Evolutionary conservation across 305 asterid genomes (phyloP), one percentile per base, ranked within the genome.

Genomic region (Fraxinus albicans): DNA sequence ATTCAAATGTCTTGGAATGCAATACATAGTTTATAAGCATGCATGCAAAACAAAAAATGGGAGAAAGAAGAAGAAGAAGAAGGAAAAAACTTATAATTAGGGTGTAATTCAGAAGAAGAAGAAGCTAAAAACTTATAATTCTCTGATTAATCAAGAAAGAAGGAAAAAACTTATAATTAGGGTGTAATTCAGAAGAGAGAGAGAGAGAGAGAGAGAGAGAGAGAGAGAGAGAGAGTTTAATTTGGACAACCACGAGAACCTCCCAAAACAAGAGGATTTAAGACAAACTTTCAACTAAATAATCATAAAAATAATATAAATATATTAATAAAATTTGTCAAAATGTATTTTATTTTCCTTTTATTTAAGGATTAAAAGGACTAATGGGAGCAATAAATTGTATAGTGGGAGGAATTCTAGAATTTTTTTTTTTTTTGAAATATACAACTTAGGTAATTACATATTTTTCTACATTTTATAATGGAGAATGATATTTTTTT

Each of bases 241-340:
- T 3, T 34, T 27, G 86, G 85, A 55, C 77, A 79, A 38, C 88
- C 84, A 83, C 85, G 73, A 78, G 63, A 86, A 80, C 79, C 81
- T 72, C 85, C 86, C 84, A 50, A 80, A 80, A 84, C 81, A 83
- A 55, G 87, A 85, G 47, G 81, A 86, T 80, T 85, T 88, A 78
- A 80, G 81, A 42, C 4, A 19, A 29, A 21, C 55, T 21, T 74
- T 29, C 29, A 21, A 79, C 44, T 44, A 65, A 23, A 27, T 35
- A 38, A 29, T n/a, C 40, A 33, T 44, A 73, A 38, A 80, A 72
- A 34, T 40, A 31, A 53, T 70, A 17, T 12, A 21, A 19, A 7
- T 40, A 6, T 76, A 33, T 19, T 23, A 79, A 40, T 15, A 0
- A 50, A 80, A 19, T 12, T 10, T 80, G 78, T 72, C 29, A 27